Conservation (phyloP, 2,329 filamentous ascomycete species). For the Calonectria pseudoturangicola region DNA sequence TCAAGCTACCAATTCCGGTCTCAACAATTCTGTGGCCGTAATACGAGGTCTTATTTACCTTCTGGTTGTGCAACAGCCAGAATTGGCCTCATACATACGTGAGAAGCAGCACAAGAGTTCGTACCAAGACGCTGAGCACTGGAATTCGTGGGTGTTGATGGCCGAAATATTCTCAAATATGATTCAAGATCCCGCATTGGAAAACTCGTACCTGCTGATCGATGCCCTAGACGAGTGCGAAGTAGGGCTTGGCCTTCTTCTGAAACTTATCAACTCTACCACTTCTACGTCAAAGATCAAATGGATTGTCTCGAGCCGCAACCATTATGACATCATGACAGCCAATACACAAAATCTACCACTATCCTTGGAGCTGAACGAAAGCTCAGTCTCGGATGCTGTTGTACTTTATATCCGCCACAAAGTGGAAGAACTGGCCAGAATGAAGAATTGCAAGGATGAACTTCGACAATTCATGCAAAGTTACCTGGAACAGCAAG, state of each 20-base stretch:
- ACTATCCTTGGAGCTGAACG: neutral
- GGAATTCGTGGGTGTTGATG: slow-evolving; percentile 60
- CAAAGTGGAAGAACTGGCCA: neutral
- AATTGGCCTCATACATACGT: slow-evolving; percentile 59
- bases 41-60: slow-evolving; percentile 65
- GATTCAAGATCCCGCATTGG: slow-evolving; percentile 59
- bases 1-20: slow-evolving; percentile 60
- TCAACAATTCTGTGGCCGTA: slow-evolving; percentile 64
- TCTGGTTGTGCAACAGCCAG: slow-evolving; percentile 59
- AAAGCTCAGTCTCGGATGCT: neutral
- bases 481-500: neutral
- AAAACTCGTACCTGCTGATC: slow-evolving; percentile 61
- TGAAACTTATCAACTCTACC: slow-evolving; percentile 58
- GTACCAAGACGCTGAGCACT: slow-evolving; percentile 59
- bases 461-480: neutral
- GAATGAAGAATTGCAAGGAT: neutral
- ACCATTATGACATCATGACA: neutral
- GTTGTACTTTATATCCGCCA: neutral
- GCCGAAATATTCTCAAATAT: slow-evolving; percentile 63
- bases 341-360: neutral
- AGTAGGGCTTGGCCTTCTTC: slow-evolving; percentile 54
- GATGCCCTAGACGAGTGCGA: slow-evolving; percentile 70
- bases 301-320: slow-evolving; percentile 51
- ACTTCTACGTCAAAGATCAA: slow-evolving; percentile 55
- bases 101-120: slow-evolving; percentile 57